Base-by-base conservation (phyloP, 1,139 yeast species). In the Keqinozyma sinolaborantium region DNA sequence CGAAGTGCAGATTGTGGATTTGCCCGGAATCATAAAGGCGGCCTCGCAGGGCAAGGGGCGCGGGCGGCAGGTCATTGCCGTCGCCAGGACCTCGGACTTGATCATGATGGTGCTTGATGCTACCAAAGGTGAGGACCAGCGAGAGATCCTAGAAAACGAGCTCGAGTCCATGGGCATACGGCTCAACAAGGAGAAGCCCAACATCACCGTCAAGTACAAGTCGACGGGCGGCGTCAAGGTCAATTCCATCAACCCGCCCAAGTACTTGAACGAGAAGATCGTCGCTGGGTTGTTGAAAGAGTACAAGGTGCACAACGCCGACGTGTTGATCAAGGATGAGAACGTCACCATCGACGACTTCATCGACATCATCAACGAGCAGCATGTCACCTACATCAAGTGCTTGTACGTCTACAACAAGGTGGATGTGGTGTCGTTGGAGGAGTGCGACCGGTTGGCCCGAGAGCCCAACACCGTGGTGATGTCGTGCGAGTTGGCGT, bases 21-120 rank as follows among this genome's bases (percentile, higher is more conserved):
- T 92, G 39, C 98, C 98, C 0, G 98, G 98, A 57, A 92, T 92
- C 48, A 92, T 92, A 39, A 87, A 86, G 54, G 97, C 97, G 25
- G 98, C 98, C 10, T 73, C 95, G 18, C 96, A 86, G 53, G 98
- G 98, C 50, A 88, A 90, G 57, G 98, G 98, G 50, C 78, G 98
- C 59, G 98, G 98, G 39, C 73, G 95, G 48, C 97, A 92, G 56
- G 98, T 92, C 27, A 90, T 92, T 45, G 85, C 97, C 1, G 94
- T 95, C 1, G 95, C 97, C 0, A 81, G 94, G 58, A 92, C 98
- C 0, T 88, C 97, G 0, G 97, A 92, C 53, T 66, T 92, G 53
- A 82, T 92, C 41, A 64, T 92, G 53, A 92, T 92, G 95, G 92
- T 92, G 32, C 63, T 92, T 45, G 98, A 92, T 61, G 97, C 97